These are phyloP conservation scores for Marvania coccoides DNA, from an alignment of 139 green algal genomes.

Conservation along the genomic window DNA sequence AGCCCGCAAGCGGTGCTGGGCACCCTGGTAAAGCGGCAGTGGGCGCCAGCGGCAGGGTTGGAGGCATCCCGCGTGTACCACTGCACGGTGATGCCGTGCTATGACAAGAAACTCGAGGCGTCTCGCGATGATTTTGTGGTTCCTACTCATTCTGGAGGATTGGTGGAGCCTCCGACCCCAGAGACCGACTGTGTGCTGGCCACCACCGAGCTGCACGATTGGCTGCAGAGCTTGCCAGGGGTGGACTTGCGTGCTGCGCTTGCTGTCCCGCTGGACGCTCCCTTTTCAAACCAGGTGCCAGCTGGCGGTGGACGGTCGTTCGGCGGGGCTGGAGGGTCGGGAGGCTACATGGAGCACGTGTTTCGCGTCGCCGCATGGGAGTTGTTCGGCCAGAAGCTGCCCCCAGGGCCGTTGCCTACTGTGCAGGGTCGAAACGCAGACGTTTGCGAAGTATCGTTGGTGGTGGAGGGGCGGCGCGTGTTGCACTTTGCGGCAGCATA, in stretches of 20 bases:
- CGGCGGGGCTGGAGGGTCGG: conserved; percentile 32
- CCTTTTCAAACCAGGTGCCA: background rate
- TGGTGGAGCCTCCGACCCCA: conserved; percentile 16
- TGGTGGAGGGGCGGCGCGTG: conserved; percentile 33
- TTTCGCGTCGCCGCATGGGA: conserved; percentile 57
- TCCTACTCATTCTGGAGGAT: background rate
- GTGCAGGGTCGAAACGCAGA: conserved; percentile 29
- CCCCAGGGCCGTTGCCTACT: conserved; percentile 53
- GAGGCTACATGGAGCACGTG: conserved; percentile 82
- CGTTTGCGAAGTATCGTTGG: conserved; percentile 37
- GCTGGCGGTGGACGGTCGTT: background rate
- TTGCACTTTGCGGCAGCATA: conserved; percentile 78
- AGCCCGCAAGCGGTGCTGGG: conserved; percentile 89
- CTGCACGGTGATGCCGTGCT: conserved; percentile 94
- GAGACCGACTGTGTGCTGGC: conserved; percentile 92
- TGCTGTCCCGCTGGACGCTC: conserved; percentile 19
- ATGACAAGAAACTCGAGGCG: conserved; percentile 99
- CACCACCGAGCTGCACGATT: conserved; percentile 71
- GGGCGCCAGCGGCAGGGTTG: conserved; percentile 23
- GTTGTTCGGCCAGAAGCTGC: conserved; percentile 61
- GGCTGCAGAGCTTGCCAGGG: conserved; percentile 48
- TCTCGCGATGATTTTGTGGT: conserved; percentile 65
- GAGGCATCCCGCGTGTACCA: conserved; percentile 68
- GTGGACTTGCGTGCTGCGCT: conserved; percentile 10
- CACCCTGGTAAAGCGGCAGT: conserved; percentile 72